Evolutionary conservation across 2,329 filamentous ascomycete species (phyloP).

Genomic region (Elsinoe perseae): DNA sequence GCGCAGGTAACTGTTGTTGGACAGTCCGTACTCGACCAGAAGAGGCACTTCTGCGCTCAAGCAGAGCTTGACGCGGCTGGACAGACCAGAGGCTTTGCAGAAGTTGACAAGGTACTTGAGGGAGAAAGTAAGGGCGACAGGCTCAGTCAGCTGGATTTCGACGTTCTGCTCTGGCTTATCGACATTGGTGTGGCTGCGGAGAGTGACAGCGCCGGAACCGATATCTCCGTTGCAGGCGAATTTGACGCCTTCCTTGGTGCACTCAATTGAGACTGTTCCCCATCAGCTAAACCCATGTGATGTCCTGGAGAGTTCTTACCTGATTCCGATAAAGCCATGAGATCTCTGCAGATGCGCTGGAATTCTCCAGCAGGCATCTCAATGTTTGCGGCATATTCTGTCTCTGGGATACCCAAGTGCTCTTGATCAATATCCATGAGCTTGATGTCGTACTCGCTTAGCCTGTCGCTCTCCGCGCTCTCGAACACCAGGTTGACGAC

Average conservation of each 20-base stretch:
- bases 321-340: slow-evolving; percentile 88
- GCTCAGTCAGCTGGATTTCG: slow-evolving; percentile 83
- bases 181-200: slow-evolving; percentile 79
- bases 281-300: slow-evolving; percentile 22
- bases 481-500: slow-evolving; percentile 94
- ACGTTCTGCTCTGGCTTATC: slow-evolving; percentile 84
- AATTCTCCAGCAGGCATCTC: slow-evolving; percentile 85
- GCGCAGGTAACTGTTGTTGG: slow-evolving; percentile 77
- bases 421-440: slow-evolving; percentile 99
- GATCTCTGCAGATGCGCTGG: slow-evolving; percentile 86
- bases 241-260: slow-evolving; percentile 93
- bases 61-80: slow-evolving; percentile 76
- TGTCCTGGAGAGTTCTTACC: slow-evolving; percentile 51
- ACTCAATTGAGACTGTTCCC: slow-evolving; percentile 77
- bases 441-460: slow-evolving; percentile 99
- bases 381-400: slow-evolving; percentile 92
- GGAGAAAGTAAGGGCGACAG: slow-evolving; percentile 91
- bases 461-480: slow-evolving; percentile 75
- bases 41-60: slow-evolving; percentile 94
- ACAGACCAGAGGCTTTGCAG: slow-evolving; percentile 90
- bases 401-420: slow-evolving; percentile 96
- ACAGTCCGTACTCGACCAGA: slow-evolving; percentile 81
- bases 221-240: slow-evolving; percentile 93
- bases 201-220: slow-evolving; percentile 85
- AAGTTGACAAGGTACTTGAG: slow-evolving; percentile 99